A percentile compares a stretch with the other conserved stretches of the same genome.
phyloP scores from a whole-genome alignment of 2,329 filamentous ascomycete species.

The Berkeleyomyces basicola region DNA sequence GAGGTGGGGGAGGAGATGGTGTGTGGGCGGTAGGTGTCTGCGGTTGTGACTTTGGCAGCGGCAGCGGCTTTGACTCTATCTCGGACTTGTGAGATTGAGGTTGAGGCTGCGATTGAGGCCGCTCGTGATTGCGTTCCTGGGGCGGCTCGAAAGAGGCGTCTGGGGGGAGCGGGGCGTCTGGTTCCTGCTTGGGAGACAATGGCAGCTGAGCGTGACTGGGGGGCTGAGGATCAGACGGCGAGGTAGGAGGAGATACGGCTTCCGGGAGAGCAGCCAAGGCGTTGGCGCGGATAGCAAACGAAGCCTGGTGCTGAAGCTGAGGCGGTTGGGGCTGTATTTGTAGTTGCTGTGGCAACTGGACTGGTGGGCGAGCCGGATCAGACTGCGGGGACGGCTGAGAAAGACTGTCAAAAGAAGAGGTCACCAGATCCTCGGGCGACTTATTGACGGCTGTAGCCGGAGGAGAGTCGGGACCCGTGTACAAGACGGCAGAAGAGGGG shows the following conservation, averaged over 20 bases:
- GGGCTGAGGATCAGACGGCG: conserved; percentile 1
- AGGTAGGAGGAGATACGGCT: conserved; percentile 10
- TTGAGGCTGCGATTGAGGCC: neutral
- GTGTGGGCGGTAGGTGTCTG: neutral
- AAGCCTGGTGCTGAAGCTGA: neutral
- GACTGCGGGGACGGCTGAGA: neutral
- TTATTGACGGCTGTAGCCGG: neutral
- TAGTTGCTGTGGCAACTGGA: conserved; percentile 2
- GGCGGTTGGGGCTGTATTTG: neutral
- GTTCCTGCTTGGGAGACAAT: neutral
- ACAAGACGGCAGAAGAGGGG: conserved; percentile 10
- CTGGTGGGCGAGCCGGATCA: neutral
- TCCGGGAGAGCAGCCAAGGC: conserved; percentile 11
- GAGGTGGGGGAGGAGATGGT: neutral
- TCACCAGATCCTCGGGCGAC: conserved; percentile 8
- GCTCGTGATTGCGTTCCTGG: neutral
- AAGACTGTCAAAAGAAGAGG: conserved; percentile 8
- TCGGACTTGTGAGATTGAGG: neutral
- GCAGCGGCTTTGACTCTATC: neutral
- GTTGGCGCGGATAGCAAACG: conserved; percentile 13
- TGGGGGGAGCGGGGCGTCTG: neutral
- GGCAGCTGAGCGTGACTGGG: neutral
- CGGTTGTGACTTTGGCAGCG: neutral
- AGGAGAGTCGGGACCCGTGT: conserved; percentile 1
- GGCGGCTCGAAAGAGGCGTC: neutral